Conservation (phyloP, 2,329 filamentous ascomycete species). For the Knoxdaviesia capensis region DNA sequence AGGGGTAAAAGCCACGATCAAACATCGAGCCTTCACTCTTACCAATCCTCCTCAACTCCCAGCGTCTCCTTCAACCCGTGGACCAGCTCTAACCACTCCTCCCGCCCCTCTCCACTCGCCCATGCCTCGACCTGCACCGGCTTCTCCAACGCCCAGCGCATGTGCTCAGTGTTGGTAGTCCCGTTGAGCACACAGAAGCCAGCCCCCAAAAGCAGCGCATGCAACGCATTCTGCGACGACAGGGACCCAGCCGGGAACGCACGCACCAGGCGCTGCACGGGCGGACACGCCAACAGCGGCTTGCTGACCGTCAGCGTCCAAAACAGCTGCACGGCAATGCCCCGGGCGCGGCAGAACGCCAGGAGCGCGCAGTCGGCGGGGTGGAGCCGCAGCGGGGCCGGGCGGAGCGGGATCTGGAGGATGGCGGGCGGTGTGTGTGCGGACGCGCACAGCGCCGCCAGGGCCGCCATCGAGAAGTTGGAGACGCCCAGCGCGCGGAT, state of each 20-base stretch:
- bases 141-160: slow-evolving; percentile 27
- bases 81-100: slow-evolving; percentile 27
- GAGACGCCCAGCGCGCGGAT: slow-evolving; percentile 57
- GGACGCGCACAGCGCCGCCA: slow-evolving; percentile 29
- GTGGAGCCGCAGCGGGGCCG: slow-evolving; percentile 29
- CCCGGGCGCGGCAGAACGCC: slow-evolving; percentile 20
- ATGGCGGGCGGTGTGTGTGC: slow-evolving; percentile 25
- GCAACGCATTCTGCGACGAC: slow-evolving; percentile 20
- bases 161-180: slow-evolving; percentile 22
- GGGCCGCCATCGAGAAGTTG: slow-evolving; percentile 40
- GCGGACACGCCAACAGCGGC: slow-evolving; percentile 16
- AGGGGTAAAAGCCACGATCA: not conserved
- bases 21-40: too few relatives aligned
- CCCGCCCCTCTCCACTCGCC: slow-evolving; percentile 21
- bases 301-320: slow-evolving; percentile 31
- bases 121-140: slow-evolving; percentile 18
- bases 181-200: slow-evolving; percentile 23
- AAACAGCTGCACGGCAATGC: slow-evolving; percentile 30
- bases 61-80: slow-evolving; percentile 20
- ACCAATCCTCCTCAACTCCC: not conserved
- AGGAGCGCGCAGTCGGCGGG: slow-evolving; percentile 23
- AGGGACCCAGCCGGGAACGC: slow-evolving; percentile 18
- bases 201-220: slow-evolving; percentile 26
- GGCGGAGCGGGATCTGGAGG: slow-evolving; percentile 58
- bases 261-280: slow-evolving; percentile 23